Percentiles rank a stretch among this genome's conserved stretches.
Conservation (phyloP, 2,329 filamentous ascomycete genomes). For the Ascosphaera aggregata region DNA sequence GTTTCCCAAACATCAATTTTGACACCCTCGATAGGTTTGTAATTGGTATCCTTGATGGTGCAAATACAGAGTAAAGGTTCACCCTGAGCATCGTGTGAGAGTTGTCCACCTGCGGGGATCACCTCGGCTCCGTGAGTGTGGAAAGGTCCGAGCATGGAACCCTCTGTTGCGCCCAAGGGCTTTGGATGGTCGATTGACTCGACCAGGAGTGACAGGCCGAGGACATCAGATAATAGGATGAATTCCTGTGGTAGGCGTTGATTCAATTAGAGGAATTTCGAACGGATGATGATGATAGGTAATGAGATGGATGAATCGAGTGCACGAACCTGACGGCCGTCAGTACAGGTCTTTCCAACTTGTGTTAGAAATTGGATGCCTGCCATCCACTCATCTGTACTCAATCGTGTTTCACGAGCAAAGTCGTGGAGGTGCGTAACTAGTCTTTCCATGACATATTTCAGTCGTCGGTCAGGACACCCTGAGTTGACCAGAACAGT, state of each 20-base stretch:
- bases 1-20: conserved; percentile 75
- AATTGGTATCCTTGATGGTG: conserved; percentile 40
- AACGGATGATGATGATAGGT: no score
- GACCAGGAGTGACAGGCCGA: conserved; percentile 57
- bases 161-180: conserved; percentile 44
- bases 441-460: conserved; percentile 48
- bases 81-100: conserved; percentile 46
- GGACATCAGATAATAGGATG: conserved; percentile 58
- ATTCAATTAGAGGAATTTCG: no score
- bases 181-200: conserved; percentile 72
- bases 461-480: conserved; percentile 38
- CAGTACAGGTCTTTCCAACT: conserved; percentile 49
- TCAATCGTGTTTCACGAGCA: conserved; percentile 52
- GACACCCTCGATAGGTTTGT: conserved; percentile 37
- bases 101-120: conserved; percentile 30
- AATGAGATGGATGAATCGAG: no score
- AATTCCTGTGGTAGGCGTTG: no score
- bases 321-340: conserved; percentile 43
- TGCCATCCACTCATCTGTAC: conserved; percentile 56
- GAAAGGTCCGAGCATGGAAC: conserved; percentile 61
- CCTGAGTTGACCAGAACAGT: conserved; percentile 47
- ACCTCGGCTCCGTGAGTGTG: conserved; percentile 53
- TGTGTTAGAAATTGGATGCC: conserved; percentile 47
- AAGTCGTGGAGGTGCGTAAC: conserved; percentile 66
- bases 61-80: conserved; percentile 51